These are phyloP conservation scores for Croton setiger DNA, from an alignment of 441 rosid species.

Conservation along the genomic window DNA sequence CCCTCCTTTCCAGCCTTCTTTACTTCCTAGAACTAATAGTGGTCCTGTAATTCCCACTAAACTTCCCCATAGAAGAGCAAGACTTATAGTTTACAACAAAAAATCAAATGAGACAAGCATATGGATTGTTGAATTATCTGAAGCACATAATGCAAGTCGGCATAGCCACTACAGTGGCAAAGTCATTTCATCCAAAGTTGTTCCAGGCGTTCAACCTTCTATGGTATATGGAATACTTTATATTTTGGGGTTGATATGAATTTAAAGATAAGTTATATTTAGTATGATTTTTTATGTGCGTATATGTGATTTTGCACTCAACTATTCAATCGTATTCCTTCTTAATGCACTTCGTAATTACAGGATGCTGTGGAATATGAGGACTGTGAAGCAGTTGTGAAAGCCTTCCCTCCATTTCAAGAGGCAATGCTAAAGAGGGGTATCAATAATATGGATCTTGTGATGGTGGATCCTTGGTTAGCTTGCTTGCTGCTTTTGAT, in stretches of 20 bases:
- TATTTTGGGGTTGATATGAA: background rate
- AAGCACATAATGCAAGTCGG: slow-evolving; percentile 76
- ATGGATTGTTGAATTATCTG: slow-evolving; percentile 76
- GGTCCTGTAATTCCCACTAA: slow-evolving; percentile 77
- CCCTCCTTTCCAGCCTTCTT: slow-evolving; percentile 88
- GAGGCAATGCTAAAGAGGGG: slow-evolving; percentile 97
- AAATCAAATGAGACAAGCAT: slow-evolving; percentile 78
- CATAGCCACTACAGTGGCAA: slow-evolving; percentile 92
- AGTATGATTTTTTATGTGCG: background rate
- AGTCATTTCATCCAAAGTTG: slow-evolving; percentile 65
- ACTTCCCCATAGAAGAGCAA: slow-evolving; percentile 80
- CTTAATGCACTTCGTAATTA: slow-evolving; percentile 8
- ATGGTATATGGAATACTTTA: slow-evolving; percentile 39
- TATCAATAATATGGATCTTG: slow-evolving; percentile 90
- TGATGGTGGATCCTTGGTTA: slow-evolving; percentile 91
- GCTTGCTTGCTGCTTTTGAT: slow-evolving; percentile 13
- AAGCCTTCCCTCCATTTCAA: slow-evolving; percentile 72
- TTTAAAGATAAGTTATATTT: background rate
- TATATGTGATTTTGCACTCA: background rate
- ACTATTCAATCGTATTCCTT: slow-evolving; percentile 10
- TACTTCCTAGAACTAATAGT: slow-evolving; percentile 68
- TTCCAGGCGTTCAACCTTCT: slow-evolving; percentile 87
- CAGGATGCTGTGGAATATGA: slow-evolving; percentile 94
- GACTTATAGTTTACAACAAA: slow-evolving; percentile 71
- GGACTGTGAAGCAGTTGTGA: slow-evolving; percentile 87